Evolutionary conservation across 2,329 filamentous ascomycete genomes (phyloP).

Genomic region (Fusarium sp.): DNA sequence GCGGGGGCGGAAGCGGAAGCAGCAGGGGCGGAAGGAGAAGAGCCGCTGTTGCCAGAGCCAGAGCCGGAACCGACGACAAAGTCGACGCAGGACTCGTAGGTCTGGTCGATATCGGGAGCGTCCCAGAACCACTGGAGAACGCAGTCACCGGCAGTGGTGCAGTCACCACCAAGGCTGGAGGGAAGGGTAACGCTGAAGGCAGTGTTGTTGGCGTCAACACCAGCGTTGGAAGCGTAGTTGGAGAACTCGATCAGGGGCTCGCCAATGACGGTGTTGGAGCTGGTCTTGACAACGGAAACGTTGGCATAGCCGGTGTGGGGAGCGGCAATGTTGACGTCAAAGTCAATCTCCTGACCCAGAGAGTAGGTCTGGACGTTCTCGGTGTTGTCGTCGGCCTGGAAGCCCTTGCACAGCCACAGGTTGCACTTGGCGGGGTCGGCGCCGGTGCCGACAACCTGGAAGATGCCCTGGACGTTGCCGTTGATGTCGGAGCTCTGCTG

Average conservation of each 20-base stretch:
- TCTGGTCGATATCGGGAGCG: slow-evolving; percentile 66
- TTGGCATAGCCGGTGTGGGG: slow-evolving; percentile 63
- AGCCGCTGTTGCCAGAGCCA: slow-evolving; percentile 6
- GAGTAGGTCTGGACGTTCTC: slow-evolving; percentile 57
- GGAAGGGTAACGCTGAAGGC: slow-evolving; percentile 69
- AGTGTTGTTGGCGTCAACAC: slow-evolving; percentile 56
- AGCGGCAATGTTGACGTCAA: slow-evolving; percentile 56
- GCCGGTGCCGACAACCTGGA: slow-evolving; percentile 46
- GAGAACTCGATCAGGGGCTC: slow-evolving; percentile 65
- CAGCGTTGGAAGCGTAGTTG: slow-evolving; percentile 63
- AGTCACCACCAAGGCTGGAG: slow-evolving; percentile 56
- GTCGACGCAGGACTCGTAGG: slow-evolving; percentile 73
- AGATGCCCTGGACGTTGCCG: slow-evolving; percentile 54
- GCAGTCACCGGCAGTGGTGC: slow-evolving; percentile 60
- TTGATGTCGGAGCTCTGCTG: slow-evolving; percentile 50
- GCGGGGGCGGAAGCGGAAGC: slow-evolving; percentile 14
- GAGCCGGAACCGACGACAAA: slow-evolving; percentile 52
- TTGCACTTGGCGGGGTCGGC: slow-evolving; percentile 49
- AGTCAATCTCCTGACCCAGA: slow-evolving; percentile 57
- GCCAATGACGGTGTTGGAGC: slow-evolving; percentile 64
- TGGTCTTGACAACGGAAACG: slow-evolving; percentile 68
- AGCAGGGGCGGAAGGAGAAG: slow-evolving; percentile 16
- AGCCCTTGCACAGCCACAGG: slow-evolving; percentile 61
- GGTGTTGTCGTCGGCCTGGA: slow-evolving; percentile 59
- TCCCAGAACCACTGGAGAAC: slow-evolving; percentile 75